phyloP scores from a whole-genome alignment of 331 rosid species.

The Malus hybrid region DNA sequence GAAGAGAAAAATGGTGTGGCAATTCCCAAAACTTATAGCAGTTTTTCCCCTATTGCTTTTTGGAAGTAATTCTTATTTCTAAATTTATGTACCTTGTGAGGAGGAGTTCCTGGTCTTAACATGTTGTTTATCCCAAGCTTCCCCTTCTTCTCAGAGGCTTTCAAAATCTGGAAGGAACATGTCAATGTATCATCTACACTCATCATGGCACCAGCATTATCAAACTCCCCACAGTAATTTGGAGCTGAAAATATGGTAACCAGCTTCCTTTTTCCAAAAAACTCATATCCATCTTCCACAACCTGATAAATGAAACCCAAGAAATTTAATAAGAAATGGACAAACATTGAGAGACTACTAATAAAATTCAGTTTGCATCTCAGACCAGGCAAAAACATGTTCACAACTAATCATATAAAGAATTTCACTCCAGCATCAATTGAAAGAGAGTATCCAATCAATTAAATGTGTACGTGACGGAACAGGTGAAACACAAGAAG shows the following conservation, averaged over 20 bases:
- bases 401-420: neutral
- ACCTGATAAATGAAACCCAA: constrained; percentile 34
- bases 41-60: neutral
- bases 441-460: neutral
- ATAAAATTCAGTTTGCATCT: neutral
- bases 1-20: no score
- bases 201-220: constrained; percentile 75
- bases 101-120: constrained; percentile 78
- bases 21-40: no score
- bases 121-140: constrained; percentile 46
- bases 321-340: neutral
- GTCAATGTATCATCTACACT: constrained; percentile 65
- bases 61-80: neutral
- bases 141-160: constrained; percentile 70
- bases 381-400: neutral
- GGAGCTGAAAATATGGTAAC: constrained; percentile 66
- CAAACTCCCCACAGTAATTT: constrained; percentile 58
- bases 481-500: neutral
- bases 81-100: constrained; percentile 50
- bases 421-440: neutral
- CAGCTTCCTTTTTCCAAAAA: constrained; percentile 60
- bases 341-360: neutral
- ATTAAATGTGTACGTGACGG: neutral
- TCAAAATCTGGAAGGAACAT: constrained; percentile 70
- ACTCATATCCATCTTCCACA: constrained; percentile 73